Evolutionary conservation across 306 rosid genomes (phyloP).

Genomic region (Quillaja saponaria): DNA sequence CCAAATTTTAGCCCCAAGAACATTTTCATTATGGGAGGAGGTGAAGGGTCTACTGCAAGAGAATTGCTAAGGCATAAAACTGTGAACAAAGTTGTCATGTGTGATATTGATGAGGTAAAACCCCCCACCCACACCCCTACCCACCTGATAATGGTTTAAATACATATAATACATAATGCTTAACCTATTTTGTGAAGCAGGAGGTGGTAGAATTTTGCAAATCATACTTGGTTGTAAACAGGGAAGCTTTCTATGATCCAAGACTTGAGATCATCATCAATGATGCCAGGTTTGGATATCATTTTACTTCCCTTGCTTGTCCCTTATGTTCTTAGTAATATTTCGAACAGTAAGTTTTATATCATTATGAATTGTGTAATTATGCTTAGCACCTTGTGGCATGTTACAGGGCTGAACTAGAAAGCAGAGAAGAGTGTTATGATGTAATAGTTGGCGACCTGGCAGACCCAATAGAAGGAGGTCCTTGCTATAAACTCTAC

Average conservation of each 20-base stretch:
- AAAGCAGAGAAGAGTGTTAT: slow-evolving; percentile 55
- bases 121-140: too few relatives aligned
- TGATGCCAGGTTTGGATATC: slow-evolving; percentile 67
- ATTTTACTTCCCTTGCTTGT: neutral
- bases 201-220: slow-evolving; percentile 95
- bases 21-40: slow-evolving; percentile 97
- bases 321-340: slow-evolving; percentile 2
- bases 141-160: too few relatives aligned
- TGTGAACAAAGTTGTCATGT: slow-evolving; percentile 84
- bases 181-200: slow-evolving; percentile 37
- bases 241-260: slow-evolving; percentile 79
- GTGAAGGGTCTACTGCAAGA: slow-evolving; percentile 99
- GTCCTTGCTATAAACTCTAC: slow-evolving; percentile 94
- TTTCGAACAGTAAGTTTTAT: neutral
- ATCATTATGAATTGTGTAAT: neutral
- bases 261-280: slow-evolving; percentile 83
- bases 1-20: slow-evolving; percentile 56
- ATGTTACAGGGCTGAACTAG: slow-evolving; percentile 73
- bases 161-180: too few relatives aligned
- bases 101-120: slow-evolving; percentile 91
- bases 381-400: slow-evolving; percentile 4
- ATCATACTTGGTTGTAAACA: slow-evolving; percentile 76
- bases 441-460: slow-evolving; percentile 90
- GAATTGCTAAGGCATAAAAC: slow-evolving; percentile 84
- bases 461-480: slow-evolving; percentile 97